Base-by-base conservation (phyloP, 164 flowering plant species). In the Kalanchoe fedtschenkoi region DNA sequence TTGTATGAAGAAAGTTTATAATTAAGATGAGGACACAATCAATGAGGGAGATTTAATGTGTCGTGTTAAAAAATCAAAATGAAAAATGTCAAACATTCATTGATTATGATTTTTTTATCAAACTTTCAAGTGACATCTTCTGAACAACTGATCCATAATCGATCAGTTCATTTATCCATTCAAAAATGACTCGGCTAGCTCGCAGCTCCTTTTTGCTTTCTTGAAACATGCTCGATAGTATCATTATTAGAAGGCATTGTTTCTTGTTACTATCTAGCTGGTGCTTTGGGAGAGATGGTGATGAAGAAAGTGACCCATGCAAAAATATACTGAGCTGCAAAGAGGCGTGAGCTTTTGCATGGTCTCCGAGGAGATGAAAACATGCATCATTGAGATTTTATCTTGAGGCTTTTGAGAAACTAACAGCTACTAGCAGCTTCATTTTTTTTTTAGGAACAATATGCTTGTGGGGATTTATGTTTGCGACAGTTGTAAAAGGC, bases 311-410 rank as follows among this genome's bases (percentile, higher is more conserved):
- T 24, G 55, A 24, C 54, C 55, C 30, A 47, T 47, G 55, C 55
- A 47, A 24, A 47, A 19, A 47, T 30, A 47, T 47, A n/a, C n/a
- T n/a, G n/a, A n/a, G n/a, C n/a, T 47, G 14, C 55, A 24, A 21
- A 24, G 55, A 8, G 29, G 29, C n/a, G n/a, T n/a, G n/a, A n/a
- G 30, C 30, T 47, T 47, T 47, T 47, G 29, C 55, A 47, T 47
- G 55, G 55, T 24, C 55, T 47, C 13, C 55, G 26, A 47, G 55
- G 55, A 47, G 55, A 47, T 47, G 55, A 47, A 47, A 47, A 24
- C 55, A n/a, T n/a, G n/a, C n/a, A 47, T 47, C 55, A 47, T 51
- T 51, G 30, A 47, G 55, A 24, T 47, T 47, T 37, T n/a, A n/a
- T n/a, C n/a, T 47, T 47, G 55, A 24, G 30, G 55, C 55, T 47